phyloP scores from a whole-genome alignment of 2,329 filamentous ascomycete species.

The Pestalotiopsis sp. region DNA sequence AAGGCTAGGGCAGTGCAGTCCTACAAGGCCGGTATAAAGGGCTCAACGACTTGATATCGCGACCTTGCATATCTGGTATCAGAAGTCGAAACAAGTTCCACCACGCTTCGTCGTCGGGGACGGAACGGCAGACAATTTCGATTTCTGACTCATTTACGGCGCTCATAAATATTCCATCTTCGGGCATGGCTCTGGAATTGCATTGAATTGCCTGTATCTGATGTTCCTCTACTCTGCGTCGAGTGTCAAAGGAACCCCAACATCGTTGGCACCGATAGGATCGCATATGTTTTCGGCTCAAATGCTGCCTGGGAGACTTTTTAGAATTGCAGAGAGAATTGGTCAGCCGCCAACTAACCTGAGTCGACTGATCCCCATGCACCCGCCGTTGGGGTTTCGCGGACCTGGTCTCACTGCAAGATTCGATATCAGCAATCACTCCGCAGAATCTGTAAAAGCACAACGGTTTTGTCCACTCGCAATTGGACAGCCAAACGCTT shows the following conservation, averaged over 20 bases:
- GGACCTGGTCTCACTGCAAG: neutral
- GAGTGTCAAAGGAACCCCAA: slow-evolving; percentile 14
- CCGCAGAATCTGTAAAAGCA: too few species aligned
- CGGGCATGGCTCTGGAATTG: neutral
- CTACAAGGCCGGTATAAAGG: neutral
- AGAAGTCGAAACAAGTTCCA: slow-evolving; percentile 15
- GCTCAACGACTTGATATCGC: neutral
- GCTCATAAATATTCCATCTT: slow-evolving; percentile 11
- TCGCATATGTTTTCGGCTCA: slow-evolving; percentile 13
- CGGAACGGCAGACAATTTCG: neutral
- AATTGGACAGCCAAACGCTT: too few species aligned
- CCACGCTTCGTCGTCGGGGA: slow-evolving; percentile 11
- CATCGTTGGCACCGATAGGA: slow-evolving; percentile 15
- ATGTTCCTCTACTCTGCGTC: neutral
- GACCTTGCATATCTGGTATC: slow-evolving; percentile 10
- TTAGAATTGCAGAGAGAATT: neutral
- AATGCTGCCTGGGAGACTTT: slow-evolving; percentile 9
- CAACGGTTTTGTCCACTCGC: too few species aligned
- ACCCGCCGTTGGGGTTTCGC: slow-evolving; percentile 11
- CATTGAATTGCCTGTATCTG: neutral
- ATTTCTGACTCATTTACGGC: slow-evolving; percentile 9
- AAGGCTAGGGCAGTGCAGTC: too few species aligned
- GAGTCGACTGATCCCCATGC: slow-evolving; percentile 8
- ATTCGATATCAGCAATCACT: too few species aligned
- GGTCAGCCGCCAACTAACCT: neutral